Evolutionary conservation across 1,284 basidiomycete species (phyloP), one percentile per base, ranked within the genome.

Genomic region (Puccinia horiana): DNA sequence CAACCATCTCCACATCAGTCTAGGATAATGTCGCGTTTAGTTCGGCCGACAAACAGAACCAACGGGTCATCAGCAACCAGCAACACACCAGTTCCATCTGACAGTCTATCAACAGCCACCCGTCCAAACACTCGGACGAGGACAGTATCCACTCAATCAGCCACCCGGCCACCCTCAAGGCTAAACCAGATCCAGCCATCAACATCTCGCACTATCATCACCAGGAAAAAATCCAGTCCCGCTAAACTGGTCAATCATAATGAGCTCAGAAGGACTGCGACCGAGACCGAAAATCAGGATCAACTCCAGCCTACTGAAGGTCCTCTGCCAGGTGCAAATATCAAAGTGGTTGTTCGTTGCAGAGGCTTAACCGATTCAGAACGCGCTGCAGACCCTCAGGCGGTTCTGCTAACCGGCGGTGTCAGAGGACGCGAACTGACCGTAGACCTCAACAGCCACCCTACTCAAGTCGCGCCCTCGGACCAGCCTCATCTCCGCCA

Each of bases 291-390:
- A 77, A 65, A 37, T 67, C 76, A 65, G 26, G 76, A 40, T 6
- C 40, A 65, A 32, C 61, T 56, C n/a, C 58, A 52, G 35, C 49
- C 73, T 42, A 52, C 52, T 77, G 58, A 77, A 77, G 58, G 63
- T 29, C 63, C 63, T 26, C 61, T 67, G 5, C 81, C 81, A 3
- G 81, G 73, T 11, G 81, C 81, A 42, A 82, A 82, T 29, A 82
- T 82, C 49, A 82, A 82, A 32, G 81, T 82, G 1, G 81, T 72
- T 4, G 81, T 82, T 42, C 73, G 81, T 47, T 82, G 81, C 56
- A 35, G 81, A 29, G 81, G 73, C 37, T 32, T 82, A 37, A 82
- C 81, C 63, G 73, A 82, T 29, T 26, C 73, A 42, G 81, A 82
- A 61, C 73, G 74, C 47, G 63, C 63, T 54, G 44, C 37, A 40